Conservation (phyloP, 2,329 filamentous ascomycete genomes). For the Colletotrichum sp. region DNA sequence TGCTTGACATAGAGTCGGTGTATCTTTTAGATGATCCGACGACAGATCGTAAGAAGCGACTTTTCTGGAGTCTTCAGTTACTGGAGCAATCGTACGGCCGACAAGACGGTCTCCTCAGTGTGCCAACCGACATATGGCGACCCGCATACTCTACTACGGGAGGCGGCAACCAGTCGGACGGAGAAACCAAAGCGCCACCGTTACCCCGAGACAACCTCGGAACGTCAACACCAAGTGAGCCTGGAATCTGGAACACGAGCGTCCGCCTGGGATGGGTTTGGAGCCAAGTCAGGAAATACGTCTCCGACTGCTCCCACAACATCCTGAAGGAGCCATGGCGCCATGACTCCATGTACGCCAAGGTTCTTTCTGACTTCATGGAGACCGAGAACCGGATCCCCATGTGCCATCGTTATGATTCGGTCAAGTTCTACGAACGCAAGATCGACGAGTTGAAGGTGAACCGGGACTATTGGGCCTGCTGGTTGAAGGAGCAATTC, state of each 20-base stretch:
- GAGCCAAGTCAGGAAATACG: slow-evolving; percentile 50
- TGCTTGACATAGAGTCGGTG: slow-evolving; percentile 46
- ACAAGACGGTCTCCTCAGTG: slow-evolving; percentile 46
- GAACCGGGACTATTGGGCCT: slow-evolving; percentile 53
- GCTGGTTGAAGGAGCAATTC: slow-evolving; percentile 58
- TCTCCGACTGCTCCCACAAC: slow-evolving; percentile 51
- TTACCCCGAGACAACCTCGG: slow-evolving; percentile 49
- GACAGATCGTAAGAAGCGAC: slow-evolving; percentile 48
- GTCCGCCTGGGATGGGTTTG: slow-evolving; percentile 56
- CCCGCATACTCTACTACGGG: slow-evolving; percentile 31
- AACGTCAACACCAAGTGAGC: slow-evolving; percentile 39
- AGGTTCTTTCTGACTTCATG: slow-evolving; percentile 54
- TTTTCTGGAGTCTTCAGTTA: slow-evolving; percentile 56
- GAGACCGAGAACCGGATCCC: slow-evolving; percentile 53
- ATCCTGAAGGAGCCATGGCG: slow-evolving; percentile 55
- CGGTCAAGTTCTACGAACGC: slow-evolving; percentile 55
- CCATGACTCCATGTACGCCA: slow-evolving; percentile 55
- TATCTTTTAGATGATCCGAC: slow-evolving; percentile 38
- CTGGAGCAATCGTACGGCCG: slow-evolving; percentile 55
- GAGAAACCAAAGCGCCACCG: slow-evolving; percentile 39
- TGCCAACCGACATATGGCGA: slow-evolving; percentile 45
- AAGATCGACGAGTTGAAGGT: slow-evolving; percentile 47
- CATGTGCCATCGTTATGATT: slow-evolving; percentile 56
- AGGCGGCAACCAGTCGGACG: slow-evolving; percentile 25
- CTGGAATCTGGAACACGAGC: slow-evolving; percentile 55